Percentiles rank a stretch among this genome's conserved stretches.
These are phyloP conservation scores for Ophiostoma populinum DNA, from an alignment of 2,329 filamentous ascomycete genomes.

Conservation along the genomic window DNA sequence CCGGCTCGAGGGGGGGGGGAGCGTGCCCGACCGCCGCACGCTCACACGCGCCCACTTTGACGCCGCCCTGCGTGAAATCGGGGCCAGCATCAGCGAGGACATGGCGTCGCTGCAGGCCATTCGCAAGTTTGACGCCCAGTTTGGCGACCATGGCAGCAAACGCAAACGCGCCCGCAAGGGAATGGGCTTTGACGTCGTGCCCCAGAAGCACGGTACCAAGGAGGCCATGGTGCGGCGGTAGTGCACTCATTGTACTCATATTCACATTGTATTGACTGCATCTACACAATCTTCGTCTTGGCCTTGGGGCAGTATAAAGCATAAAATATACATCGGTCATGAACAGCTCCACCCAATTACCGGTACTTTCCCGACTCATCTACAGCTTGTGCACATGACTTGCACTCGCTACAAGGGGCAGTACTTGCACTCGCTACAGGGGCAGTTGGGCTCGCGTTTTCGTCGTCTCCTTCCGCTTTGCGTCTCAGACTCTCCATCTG, in stretches of 20 bases:
- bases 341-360: too few relatives aligned
- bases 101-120: constrained; percentile 78
- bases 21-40: constrained; percentile 46
- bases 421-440: too few relatives aligned
- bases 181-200: constrained; percentile 41
- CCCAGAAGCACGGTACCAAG: constrained; percentile 13
- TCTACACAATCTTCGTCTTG: too few relatives aligned
- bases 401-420: too few relatives aligned
- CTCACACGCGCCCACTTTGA: constrained; percentile 62
- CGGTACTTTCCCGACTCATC: too few relatives aligned
- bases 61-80: constrained; percentile 72
- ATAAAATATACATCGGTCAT: too few relatives aligned
- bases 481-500: too few relatives aligned
- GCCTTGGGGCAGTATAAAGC: too few relatives aligned
- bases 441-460: too few relatives aligned
- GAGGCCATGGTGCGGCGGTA: constrained; percentile 26
- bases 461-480: too few relatives aligned
- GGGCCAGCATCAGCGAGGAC: constrained; percentile 82
- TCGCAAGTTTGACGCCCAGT: constrained; percentile 89
- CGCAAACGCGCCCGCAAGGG: constrained; percentile 38
- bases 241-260: neutral
- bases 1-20: constrained; percentile 31
- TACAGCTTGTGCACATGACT: too few relatives aligned
- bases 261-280: neutral
- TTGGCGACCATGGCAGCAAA: constrained; percentile 61